phyloP scores from a whole-genome alignment of 1,284 basidiomycete genomes.

The Mycosarcoma maydis region DNA sequence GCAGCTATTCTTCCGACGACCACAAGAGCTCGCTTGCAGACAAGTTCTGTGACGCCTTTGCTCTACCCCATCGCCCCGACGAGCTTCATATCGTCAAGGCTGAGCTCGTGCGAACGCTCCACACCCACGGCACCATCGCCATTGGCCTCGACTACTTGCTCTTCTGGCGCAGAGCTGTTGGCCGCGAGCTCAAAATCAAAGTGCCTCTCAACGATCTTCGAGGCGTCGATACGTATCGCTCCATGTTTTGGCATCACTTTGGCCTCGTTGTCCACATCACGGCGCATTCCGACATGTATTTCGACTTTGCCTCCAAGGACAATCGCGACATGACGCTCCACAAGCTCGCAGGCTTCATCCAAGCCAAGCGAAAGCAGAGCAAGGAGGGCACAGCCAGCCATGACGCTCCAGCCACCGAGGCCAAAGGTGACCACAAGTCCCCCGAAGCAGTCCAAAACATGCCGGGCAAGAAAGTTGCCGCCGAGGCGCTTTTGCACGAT shows the following conservation, averaged over 20 bases:
- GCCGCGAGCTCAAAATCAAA: constrained; percentile 50
- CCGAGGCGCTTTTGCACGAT: constrained; percentile 21
- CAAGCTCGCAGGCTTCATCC: constrained; percentile 21
- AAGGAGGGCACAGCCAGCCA: constrained; percentile 3
- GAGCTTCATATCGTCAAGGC: constrained; percentile 49
- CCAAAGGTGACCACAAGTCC: background rate
- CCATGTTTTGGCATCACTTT: constrained; percentile 56
- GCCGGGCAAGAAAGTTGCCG: background rate
- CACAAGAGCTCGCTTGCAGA: constrained; percentile 19
- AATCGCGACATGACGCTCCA: constrained; percentile 43
- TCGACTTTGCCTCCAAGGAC: constrained; percentile 49
- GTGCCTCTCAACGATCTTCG: constrained; percentile 56
- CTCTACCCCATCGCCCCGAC: constrained; percentile 28
- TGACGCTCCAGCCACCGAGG: constrained; percentile 14
- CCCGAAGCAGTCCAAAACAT: background rate
- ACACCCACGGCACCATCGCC: constrained; percentile 54
- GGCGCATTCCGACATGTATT: constrained; percentile 52
- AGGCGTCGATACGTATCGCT: constrained; percentile 35
- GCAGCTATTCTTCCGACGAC: constrained; percentile 10
- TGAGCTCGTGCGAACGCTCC: constrained; percentile 53
- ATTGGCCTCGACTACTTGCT: constrained; percentile 55
- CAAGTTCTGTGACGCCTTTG: constrained; percentile 44
- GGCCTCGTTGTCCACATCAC: constrained; percentile 55
- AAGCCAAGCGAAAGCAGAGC: constrained; percentile 16
- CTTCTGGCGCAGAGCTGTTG: constrained; percentile 53